phyloP scores from a whole-genome alignment of 805 yeast species.

The Cyberlindnera mycetangii region DNA sequence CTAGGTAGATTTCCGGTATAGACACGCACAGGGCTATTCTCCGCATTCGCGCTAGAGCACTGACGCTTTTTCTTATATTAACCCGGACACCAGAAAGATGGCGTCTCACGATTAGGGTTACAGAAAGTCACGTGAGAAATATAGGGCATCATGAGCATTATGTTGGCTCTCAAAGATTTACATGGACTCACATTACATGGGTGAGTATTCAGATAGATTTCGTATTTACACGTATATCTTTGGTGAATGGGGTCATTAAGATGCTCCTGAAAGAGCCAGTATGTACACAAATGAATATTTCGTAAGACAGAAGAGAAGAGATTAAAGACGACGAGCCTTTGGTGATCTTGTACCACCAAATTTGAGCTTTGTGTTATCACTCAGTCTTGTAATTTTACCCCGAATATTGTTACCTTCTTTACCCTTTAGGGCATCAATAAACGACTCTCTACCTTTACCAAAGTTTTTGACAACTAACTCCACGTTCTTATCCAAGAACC shows the following conservation, averaged over 20 bases:
- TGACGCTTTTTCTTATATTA: not conserved
- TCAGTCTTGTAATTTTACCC: slow-evolving; percentile 62
- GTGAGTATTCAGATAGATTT: not conserved
- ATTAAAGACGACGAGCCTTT: slow-evolving; percentile 68
- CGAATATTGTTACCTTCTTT: slow-evolving; percentile 78
- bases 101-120: slow-evolving; percentile 7
- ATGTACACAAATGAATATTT: slow-evolving; percentile 7
- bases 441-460: slow-evolving; percentile 89
- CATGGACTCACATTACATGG: too few relatives aligned
- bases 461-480: slow-evolving; percentile 79
- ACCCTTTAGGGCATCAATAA: slow-evolving; percentile 78
- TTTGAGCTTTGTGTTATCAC: slow-evolving; percentile 78
- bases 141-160: slow-evolving; percentile 5
- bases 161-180: too few relatives aligned
- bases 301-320: not conserved
- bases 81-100: slow-evolving; percentile 16
- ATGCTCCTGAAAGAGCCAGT: slow-evolving; percentile 1
- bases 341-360: slow-evolving; percentile 93
- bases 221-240: slow-evolving; percentile 8
- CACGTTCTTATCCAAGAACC: slow-evolving; percentile 54
- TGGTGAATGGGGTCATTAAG: slow-evolving; percentile 11
- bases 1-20: slow-evolving; percentile 6
- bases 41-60: not conserved
- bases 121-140: slow-evolving; percentile 13
- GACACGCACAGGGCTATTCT: slow-evolving; percentile 12